Percentiles rank a stretch among this genome's conserved stretches.
Conservation (phyloP, 139 green algal genomes). For the Chlamydomonas urium region DNA sequence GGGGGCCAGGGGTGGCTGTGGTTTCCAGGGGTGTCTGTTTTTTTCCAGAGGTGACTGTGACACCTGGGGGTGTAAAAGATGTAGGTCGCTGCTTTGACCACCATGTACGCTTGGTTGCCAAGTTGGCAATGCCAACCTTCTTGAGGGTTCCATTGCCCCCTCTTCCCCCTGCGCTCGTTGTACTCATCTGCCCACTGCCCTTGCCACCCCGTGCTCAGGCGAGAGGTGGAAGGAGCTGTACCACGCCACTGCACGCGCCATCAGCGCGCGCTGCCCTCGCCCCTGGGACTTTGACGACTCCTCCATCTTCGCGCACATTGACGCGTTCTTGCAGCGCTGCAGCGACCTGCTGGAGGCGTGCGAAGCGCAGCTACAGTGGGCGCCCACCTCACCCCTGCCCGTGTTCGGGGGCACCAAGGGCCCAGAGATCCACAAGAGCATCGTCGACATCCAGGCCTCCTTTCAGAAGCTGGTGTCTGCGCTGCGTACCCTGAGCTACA, state of each 20-base stretch:
- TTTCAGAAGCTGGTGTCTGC: slow-evolving; percentile 60
- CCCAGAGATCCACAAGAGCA: slow-evolving; percentile 69
- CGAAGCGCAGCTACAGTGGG: slow-evolving; percentile 84
- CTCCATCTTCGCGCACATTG: slow-evolving; percentile 81
- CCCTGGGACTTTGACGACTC: slow-evolving; percentile 69
- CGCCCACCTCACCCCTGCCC: slow-evolving; percentile 53
- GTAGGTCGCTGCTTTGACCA: too few relatives aligned
- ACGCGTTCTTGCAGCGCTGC: slow-evolving; percentile 88
- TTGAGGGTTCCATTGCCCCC: too few relatives aligned
- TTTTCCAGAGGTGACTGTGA: too few relatives aligned
- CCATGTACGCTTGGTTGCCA: too few relatives aligned
- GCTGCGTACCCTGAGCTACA: slow-evolving; percentile 60
- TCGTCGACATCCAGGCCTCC: slow-evolving; percentile 68
- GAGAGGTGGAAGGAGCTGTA: slow-evolving; percentile 72
- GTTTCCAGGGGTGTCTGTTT: too few relatives aligned
- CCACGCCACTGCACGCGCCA: slow-evolving; percentile 45
- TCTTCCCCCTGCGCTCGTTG: too few relatives aligned
- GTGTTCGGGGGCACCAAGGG: slow-evolving; percentile 76
- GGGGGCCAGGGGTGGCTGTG: background rate
- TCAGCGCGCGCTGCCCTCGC: slow-evolving; percentile 27
- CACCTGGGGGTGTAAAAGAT: too few relatives aligned
- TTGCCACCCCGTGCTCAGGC: too few relatives aligned
- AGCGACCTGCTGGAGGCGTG: slow-evolving; percentile 85
- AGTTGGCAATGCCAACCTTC: too few relatives aligned
- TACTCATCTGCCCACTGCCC: too few relatives aligned